Percentiles rank a stretch among this genome's conserved stretches.
Conservation (phyloP, 148 eudicot genomes). For the Spergularia marina region DNA sequence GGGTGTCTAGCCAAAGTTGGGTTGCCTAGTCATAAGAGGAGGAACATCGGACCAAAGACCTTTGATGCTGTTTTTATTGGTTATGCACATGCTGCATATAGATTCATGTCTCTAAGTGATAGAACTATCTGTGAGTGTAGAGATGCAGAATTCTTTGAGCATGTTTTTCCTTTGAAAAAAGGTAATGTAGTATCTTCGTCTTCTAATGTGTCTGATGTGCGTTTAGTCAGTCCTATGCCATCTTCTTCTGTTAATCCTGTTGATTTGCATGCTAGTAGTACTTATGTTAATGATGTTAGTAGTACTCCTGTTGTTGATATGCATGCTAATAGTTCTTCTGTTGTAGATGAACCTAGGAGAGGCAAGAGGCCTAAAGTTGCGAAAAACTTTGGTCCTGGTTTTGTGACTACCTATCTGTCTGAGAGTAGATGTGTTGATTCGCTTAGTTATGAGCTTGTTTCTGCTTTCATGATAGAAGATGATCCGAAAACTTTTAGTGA, state of each 20-base stretch:
- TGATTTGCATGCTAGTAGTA: no score
- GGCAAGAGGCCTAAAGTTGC: neutral
- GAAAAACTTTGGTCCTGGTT: neutral
- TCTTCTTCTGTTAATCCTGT: neutral
- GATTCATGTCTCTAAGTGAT: neutral
- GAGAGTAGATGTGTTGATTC: neutral
- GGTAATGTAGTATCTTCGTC: neutral
- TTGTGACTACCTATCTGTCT: neutral
- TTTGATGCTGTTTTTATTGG: neutral
- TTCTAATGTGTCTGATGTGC: neutral
- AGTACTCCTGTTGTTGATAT: no score
- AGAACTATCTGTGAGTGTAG: neutral
- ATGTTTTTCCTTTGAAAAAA: neutral
- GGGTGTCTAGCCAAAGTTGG: neutral
- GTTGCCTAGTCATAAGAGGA: neutral
- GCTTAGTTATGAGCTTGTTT: neutral
- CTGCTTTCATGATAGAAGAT: neutral
- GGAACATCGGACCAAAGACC: neutral
- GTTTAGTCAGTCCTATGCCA: no score
- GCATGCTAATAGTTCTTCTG: no score
- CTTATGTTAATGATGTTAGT: no score
- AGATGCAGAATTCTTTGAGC: neutral
- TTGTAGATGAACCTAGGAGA: neutral
- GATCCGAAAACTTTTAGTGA: neutral
- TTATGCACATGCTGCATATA: neutral